Evolutionary conservation across 2,329 filamentous ascomycete genomes (phyloP).

Genomic region (Penicillium sp.): DNA sequence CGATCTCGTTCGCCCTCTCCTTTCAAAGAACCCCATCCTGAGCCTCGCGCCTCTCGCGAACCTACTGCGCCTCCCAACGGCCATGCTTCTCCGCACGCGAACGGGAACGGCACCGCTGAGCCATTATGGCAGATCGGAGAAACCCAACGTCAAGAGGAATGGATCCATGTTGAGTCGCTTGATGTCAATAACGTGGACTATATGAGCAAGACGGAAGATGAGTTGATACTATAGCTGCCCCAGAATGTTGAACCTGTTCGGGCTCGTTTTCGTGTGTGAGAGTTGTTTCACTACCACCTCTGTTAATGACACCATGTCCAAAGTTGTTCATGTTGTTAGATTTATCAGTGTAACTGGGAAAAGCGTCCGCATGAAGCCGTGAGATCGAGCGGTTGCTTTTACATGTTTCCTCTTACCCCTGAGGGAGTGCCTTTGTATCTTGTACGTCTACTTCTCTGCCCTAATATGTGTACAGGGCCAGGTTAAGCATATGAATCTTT

Average conservation of each 20-base stretch:
- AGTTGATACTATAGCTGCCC: not conserved
- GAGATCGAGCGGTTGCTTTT: no score
- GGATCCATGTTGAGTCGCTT: not conserved
- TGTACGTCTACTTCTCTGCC: no score
- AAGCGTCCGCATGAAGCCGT: no score
- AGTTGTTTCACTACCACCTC: not conserved
- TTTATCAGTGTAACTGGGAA: no score
- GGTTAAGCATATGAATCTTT: no score
- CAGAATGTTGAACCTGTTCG: not conserved
- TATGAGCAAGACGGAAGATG: not conserved
- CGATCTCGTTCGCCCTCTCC: not conserved
- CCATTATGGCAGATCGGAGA: not conserved
- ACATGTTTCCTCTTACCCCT: no score
- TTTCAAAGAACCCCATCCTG: not conserved
- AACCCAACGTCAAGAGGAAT: not conserved
- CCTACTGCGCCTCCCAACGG: not conserved
- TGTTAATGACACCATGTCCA: not conserved
- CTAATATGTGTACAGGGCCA: no score
- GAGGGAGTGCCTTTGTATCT: no score
- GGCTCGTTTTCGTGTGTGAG: not conserved
- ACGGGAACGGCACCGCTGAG: not conserved
- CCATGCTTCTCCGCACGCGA: not conserved
- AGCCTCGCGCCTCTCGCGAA: not conserved
- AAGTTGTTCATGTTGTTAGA: not conserved
- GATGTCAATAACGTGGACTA: not conserved